Evolutionary conservation across 768 basidiomycete species (phyloP), one percentile per base, ranked within the genome.

Genomic region (Infundibulicybe gibba): DNA sequence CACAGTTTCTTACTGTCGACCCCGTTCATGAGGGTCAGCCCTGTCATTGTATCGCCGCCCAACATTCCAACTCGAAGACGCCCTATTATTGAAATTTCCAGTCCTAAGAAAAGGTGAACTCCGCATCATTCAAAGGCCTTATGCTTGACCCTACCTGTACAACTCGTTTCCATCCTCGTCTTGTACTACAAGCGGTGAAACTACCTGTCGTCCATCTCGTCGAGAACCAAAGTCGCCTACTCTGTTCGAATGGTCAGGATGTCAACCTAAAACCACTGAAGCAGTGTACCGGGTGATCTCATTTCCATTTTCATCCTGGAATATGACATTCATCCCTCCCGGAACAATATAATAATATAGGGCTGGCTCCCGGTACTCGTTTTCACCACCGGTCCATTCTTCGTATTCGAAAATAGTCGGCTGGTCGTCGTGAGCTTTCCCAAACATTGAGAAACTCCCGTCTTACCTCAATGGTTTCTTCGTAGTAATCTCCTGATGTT

Each of bases 281-380:
- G 43, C 25, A 39, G 33, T 57, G 45, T 63, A 80, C 84, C 84
- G 77, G 2, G 77, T 76, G 19, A 85, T 78, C 54, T 82, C 81
- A 45, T 78, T 75, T 16, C 85, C 85, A 15, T 71, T 62, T 52
- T 80, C 77, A 54, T 87, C 85, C 59, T 82, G 74, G 54, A 88
- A 86, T 40, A 87, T 74, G 5, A 87, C 79, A 48, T 80, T 75
- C 49, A 79, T 67, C 16, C 83, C 85, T 14, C 71, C 72, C 32
- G 86, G 85, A 41, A 87, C 74, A 52, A 87, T 77, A 53, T 87
- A 87, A 58, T 67, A 70, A 53, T 61, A 78, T 50, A 51, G 54
- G 16, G 69, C 68, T 12, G 61, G 57, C 14, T 38, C 25, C 25
- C 25, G 25, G 25, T 25, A 25, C 9, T 56, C 56, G 17, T 48